A percentile compares a stretch with the other conserved stretches of the same genome.
Conservation (phyloP, 139 green algal genomes). For the Chloropicon primus region DNA sequence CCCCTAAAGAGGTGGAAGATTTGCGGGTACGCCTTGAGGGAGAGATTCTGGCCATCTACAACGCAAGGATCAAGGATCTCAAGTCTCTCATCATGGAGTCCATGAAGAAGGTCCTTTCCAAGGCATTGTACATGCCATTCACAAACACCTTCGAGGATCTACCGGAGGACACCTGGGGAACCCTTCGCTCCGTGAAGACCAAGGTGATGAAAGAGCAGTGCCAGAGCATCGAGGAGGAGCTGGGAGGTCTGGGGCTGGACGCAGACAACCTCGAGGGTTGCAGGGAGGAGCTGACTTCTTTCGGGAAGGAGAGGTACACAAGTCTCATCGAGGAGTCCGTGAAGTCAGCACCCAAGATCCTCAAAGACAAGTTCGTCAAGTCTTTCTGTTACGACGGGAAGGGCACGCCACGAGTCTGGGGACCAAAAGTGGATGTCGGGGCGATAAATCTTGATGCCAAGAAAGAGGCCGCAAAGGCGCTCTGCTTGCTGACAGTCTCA, state of each 20-base stretch:
- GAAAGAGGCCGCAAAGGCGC: background rate
- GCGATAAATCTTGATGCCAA: background rate
- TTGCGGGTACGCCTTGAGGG: background rate
- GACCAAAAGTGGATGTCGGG: background rate
- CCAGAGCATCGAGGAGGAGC: background rate
- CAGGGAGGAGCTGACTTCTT: slow-evolving; percentile 6
- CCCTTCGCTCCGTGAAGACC: background rate
- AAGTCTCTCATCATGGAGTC: background rate
- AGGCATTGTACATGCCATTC: background rate
- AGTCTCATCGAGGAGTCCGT: slow-evolving; percentile 47
- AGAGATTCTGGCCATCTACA: background rate
- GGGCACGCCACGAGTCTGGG: background rate
- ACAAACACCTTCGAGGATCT: background rate
- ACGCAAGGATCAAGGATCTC: background rate
- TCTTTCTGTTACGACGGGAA: background rate
- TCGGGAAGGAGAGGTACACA: slow-evolving; percentile 19
- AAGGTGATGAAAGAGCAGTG: background rate
- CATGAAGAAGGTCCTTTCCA: background rate
- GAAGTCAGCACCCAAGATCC: slow-evolving; percentile 47
- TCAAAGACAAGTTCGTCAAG: slow-evolving; percentile 54
- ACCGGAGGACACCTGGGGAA: background rate
- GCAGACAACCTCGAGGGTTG: slow-evolving; percentile 19
- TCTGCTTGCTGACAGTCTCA: background rate
- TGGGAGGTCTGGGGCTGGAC: slow-evolving; percentile 34
- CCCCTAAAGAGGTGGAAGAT: background rate